phyloP scores from a whole-genome alignment of 495 filamentous ascomycete genomes.

The Pyronema omphalodes region DNA sequence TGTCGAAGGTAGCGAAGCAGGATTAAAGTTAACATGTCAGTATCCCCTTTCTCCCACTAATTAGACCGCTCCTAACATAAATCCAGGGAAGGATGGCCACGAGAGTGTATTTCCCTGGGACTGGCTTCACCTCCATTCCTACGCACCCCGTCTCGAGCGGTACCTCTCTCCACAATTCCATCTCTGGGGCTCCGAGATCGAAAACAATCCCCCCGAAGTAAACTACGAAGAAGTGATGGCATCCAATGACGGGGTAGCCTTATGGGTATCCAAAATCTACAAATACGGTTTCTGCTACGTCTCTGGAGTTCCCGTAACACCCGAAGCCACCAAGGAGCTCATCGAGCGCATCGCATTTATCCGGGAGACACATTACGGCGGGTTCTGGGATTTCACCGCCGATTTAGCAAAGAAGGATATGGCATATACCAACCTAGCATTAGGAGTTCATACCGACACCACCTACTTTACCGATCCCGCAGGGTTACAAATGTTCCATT shows the following conservation, averaged over 20 bases:
- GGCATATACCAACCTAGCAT: slow-evolving; percentile 67
- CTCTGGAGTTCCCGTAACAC: slow-evolving; percentile 42
- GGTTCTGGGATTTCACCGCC: slow-evolving; percentile 87
- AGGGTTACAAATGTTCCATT: slow-evolving; percentile 76
- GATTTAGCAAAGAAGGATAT: slow-evolving; percentile 77
- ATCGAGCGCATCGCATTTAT: slow-evolving; percentile 70
- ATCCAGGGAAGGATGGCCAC: slow-evolving; percentile 41
- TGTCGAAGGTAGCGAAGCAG: slow-evolving; percentile 20
- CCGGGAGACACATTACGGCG: slow-evolving; percentile 74
- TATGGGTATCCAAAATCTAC: slow-evolving; percentile 42
- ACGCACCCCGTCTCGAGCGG: slow-evolving; percentile 18
- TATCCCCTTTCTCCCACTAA: neutral
- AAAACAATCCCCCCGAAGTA: slow-evolving; percentile 32
- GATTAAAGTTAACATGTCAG: slow-evolving; percentile 32
- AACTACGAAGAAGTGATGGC: slow-evolving; percentile 42
- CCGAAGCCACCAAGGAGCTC: slow-evolving; percentile 48
- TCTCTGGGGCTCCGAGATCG: slow-evolving; percentile 28
- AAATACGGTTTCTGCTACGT: slow-evolving; percentile 54
- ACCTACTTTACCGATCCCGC: slow-evolving; percentile 87
- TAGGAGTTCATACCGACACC: slow-evolving; percentile 73
- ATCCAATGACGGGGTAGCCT: slow-evolving; percentile 31
- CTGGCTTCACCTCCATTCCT: slow-evolving; percentile 34
- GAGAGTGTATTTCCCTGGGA: slow-evolving; percentile 35
- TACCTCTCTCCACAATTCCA: slow-evolving; percentile 23
- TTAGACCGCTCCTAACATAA: neutral